Percentiles rank a stretch among this genome's conserved stretches.
These are phyloP conservation scores for Fusarium liriodendri DNA, from an alignment of 2,329 filamentous ascomycete genomes.

Conservation along the genomic window DNA sequence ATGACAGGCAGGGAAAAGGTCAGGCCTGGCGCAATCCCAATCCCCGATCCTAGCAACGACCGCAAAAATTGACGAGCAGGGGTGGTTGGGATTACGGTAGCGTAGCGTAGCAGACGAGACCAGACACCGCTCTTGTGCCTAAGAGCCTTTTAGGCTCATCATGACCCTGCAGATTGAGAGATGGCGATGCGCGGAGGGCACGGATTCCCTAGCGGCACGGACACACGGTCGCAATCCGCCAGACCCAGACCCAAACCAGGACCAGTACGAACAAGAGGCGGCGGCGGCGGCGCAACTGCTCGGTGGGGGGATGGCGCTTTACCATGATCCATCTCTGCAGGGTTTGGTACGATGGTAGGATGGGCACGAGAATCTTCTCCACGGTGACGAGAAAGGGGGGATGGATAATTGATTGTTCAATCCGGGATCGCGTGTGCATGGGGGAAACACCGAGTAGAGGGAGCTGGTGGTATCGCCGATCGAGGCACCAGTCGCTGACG, in stretches of 20 bases:
- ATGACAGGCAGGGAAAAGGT: slow-evolving; percentile 37
- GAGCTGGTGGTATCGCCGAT: slow-evolving; percentile 14
- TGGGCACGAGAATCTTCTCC: slow-evolving; percentile 9
- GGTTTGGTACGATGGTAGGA: not conserved
- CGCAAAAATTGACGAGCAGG: slow-evolving; percentile 31
- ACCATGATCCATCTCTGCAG: slow-evolving; percentile 7
- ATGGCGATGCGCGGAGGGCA: slow-evolving; percentile 37
- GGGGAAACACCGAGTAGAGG: slow-evolving; percentile 17
- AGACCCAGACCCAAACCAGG: not conserved
- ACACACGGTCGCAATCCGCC: slow-evolving; percentile 17
- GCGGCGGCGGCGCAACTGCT: slow-evolving; percentile 28
- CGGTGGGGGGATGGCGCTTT: not conserved
- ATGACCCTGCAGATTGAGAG: slow-evolving; percentile 33
- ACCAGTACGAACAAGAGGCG: slow-evolving; percentile 26
- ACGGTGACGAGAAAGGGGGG: slow-evolving; percentile 6
- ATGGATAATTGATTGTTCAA: not conserved
- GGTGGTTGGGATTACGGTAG: slow-evolving; percentile 33
- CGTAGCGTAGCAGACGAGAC: not conserved
- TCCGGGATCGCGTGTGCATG: slow-evolving; percentile 12
- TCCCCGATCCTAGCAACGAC: slow-evolving; percentile 30
- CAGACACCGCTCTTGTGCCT: slow-evolving; percentile 38
- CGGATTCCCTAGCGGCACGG: slow-evolving; percentile 31
- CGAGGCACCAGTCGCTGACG: slow-evolving; percentile 44
- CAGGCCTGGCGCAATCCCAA: slow-evolving; percentile 23
- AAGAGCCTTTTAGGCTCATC: slow-evolving; percentile 39